Conservation (phyloP, 495 filamentous ascomycete genomes). For the Aspergillus diversus region DNA sequence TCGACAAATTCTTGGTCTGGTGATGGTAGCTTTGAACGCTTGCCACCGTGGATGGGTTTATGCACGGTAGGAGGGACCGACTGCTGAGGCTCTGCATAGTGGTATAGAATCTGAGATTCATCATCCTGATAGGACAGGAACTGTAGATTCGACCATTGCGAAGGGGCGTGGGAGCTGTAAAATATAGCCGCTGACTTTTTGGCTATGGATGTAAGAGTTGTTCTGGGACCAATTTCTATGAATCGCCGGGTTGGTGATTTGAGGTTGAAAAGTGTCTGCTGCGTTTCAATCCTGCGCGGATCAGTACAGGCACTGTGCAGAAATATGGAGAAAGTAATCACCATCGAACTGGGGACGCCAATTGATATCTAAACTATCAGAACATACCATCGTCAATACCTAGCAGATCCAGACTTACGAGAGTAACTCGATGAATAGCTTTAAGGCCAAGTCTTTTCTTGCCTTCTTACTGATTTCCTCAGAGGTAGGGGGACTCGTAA, state of each 20-base stretch:
- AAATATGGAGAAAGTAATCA: background rate
- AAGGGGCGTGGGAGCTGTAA: conserved; percentile 78
- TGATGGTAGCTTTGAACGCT: background rate
- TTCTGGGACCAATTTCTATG: conserved; percentile 94
- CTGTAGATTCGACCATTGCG: conserved; percentile 11
- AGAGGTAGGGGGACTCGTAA: background rate
- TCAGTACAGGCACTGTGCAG: background rate
- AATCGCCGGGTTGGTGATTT: conserved; percentile 86
- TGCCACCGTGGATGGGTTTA: background rate
- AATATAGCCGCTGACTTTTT: conserved; percentile 91
- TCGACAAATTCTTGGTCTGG: background rate
- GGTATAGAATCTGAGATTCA: conserved; percentile 18
- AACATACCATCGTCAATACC: background rate
- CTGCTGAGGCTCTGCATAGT: conserved; percentile 7
- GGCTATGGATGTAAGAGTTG: conserved; percentile 96
- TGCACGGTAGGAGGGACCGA: background rate
- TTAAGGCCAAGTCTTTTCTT: conserved; percentile 22
- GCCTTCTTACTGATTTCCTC: background rate
- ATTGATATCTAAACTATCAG: conserved; percentile 67
- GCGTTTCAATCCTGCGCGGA: conserved; percentile 77
- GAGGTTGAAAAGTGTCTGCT: conserved; percentile 63
- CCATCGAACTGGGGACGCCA: conserved; percentile 96
- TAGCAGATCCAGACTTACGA: conserved; percentile 23
- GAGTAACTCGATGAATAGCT: conserved; percentile 31
- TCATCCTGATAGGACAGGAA: conserved; percentile 27